Base-by-base conservation (phyloP, 495 filamentous ascomycete genomes). In the Immersiella caudata region DNA sequence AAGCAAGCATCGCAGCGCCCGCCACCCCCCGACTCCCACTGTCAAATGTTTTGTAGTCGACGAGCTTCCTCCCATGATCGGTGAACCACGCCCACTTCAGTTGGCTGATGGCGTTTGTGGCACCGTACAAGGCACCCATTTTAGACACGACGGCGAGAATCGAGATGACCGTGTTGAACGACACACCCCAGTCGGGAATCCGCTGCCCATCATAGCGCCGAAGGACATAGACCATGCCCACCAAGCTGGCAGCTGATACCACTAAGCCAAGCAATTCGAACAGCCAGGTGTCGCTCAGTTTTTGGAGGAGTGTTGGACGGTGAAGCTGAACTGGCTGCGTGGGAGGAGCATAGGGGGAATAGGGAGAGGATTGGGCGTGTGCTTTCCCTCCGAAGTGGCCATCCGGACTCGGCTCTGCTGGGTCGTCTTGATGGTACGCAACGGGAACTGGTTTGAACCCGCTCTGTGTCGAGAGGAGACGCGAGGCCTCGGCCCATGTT, bases 11-110 rank as follows among this genome's bases (percentile, higher is more conserved):
- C 25, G 52, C 52, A 55, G 52, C 52, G 2, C 52, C 52, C 2
- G 52, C n/a, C 52, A 55, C 14, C 1, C 52, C 52, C 22, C 52
- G 52, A 26, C 52, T 55, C 25, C 52, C 52, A 14, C 52, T 26
- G 24, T 55, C 52, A 22, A 55, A 55, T n/a, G 52, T 55, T n/a
- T 55, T 55, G 52, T 55, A 55, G 52, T 26, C 52, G 52, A 55
- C 20, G 24, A 55, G 52, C 25, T 22, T 55, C 20, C 12, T 55
- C 6, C 52, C 52, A n/a, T 55, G 6, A 2, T 55, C 52, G 1
- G 52, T 26, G 22, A 55, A 55, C 52, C 52, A 55, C 52, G 24
- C 2, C 52, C 52, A 55, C 20, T 55, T 55, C 3, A 55, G 52
- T n/a, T 55, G 52, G 52, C 52, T 55, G 16, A 55, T 22, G 52